Conservation (phyloP, 2,329 filamentous ascomycete genomes). For the Teratosphaeria destructans region DNA sequence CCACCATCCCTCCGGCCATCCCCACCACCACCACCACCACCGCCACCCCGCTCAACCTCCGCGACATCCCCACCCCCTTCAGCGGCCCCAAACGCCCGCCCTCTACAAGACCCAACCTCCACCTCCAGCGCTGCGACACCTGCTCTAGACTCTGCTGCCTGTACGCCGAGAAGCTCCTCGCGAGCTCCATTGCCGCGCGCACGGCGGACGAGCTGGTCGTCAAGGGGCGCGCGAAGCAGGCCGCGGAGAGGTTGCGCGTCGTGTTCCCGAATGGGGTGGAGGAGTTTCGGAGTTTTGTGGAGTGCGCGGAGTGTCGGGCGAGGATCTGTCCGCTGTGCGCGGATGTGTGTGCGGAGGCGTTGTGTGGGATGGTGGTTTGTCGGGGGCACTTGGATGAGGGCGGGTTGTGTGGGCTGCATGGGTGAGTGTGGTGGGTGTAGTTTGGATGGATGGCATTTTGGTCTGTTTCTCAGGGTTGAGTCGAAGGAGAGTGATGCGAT, state of each 20-base stretch:
- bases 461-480: no score
- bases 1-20: background rate
- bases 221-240: slow-evolving; percentile 1
- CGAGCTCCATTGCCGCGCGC: slow-evolving; percentile 1
- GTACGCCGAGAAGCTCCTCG: slow-evolving; percentile 3
- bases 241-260: slow-evolving; percentile 3
- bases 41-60: background rate
- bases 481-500: background rate
- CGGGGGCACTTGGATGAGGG: background rate
- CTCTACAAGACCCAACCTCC: background rate
- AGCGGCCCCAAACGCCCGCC: background rate
- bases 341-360: slow-evolving; percentile 1
- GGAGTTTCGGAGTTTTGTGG: slow-evolving; percentile 10
- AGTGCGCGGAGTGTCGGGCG: slow-evolving; percentile 10
- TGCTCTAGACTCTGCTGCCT: slow-evolving; percentile 2
- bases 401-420: background rate
- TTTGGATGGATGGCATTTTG: background rate
- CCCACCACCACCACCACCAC: background rate
- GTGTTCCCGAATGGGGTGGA: slow-evolving; percentile 10
- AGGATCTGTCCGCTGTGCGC: slow-evolving; percentile 11
- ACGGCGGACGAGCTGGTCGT: slow-evolving; percentile 1
- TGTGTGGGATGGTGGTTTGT: slow-evolving; percentile 5
- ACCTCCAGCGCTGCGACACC: background rate
- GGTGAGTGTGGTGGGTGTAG: background rate
- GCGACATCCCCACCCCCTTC: background rate